Conservation (phyloP, 2,329 filamentous ascomycete species). For the Dothiorella sarmentorum region DNA sequence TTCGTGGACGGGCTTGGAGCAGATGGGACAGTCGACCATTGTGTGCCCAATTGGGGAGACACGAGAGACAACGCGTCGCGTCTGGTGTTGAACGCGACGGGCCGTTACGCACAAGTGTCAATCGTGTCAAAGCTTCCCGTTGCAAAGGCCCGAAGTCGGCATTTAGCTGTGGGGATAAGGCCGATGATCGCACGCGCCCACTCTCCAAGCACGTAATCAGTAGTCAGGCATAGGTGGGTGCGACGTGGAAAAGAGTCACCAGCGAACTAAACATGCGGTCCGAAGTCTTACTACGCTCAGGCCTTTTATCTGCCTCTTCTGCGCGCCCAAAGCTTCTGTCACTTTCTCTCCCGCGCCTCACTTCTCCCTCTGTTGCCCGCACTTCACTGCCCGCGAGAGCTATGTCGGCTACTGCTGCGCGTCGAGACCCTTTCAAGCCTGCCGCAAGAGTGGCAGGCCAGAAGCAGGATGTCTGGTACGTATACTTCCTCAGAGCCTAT, state of each 20-base stretch:
- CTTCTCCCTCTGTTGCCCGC: neutral
- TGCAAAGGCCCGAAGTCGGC: neutral
- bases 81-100: neutral
- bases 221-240: neutral
- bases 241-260: conserved; percentile 6
- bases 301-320: neutral
- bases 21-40: conserved; percentile 77
- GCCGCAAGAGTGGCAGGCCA: conserved; percentile 53
- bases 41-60: neutral
- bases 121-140: neutral
- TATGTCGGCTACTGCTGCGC: conserved; percentile 34
- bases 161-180: neutral
- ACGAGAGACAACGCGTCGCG: neutral
- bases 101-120: neutral
- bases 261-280: neutral
- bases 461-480: conserved; percentile 58
- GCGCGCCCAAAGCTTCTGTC: neutral
- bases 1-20: conserved; percentile 67
- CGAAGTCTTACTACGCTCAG: neutral
- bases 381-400: conserved; percentile 24
- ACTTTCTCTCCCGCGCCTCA: neutral
- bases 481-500: neutral
- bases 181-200: neutral
- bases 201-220: conserved; percentile 14
- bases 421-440: conserved; percentile 49